A percentile compares a stretch with the other conserved stretches of the same genome.
phyloP scores from a whole-genome alignment of 129 eudicot genomes.

The Chrysanthemum lavandulifolium region DNA sequence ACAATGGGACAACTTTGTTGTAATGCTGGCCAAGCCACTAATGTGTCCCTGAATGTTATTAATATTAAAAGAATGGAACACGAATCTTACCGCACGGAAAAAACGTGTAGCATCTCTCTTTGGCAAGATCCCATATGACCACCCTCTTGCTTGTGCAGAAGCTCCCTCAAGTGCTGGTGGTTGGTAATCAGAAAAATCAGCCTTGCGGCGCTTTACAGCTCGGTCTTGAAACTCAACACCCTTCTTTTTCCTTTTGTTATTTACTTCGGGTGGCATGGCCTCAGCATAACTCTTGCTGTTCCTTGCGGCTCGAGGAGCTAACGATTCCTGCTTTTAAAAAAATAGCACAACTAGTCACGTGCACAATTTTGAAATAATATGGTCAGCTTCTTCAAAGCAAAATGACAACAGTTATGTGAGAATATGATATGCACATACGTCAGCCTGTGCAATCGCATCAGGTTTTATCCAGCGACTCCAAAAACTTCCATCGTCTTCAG shows the following conservation, averaged over 20 bases:
- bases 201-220: constrained; percentile 66
- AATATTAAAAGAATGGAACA: background rate
- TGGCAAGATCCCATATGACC: constrained; percentile 91
- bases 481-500: constrained; percentile 95
- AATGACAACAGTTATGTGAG: background rate
- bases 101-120: constrained; percentile 99
- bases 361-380: background rate
- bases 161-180: constrained; percentile 88
- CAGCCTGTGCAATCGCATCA: constrained; percentile 83
- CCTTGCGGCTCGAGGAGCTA: constrained; percentile 97
- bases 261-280: constrained; percentile 51
- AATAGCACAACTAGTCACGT: constrained; percentile 1
- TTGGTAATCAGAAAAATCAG: constrained; percentile 51
- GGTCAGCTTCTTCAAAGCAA: constrained; percentile 10
- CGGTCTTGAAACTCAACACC: constrained; percentile 59
- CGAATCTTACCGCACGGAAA: constrained; percentile 72
- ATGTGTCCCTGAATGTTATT: background rate
- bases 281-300: constrained; percentile 86
- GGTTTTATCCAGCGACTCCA: constrained; percentile 99
- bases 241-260: constrained; percentile 82
- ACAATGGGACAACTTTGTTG: too few species aligned
- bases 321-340: constrained; percentile 56
- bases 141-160: constrained; percentile 88
- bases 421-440: constrained; percentile 37
- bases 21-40: background rate